These are phyloP conservation scores for Castanea crenata DNA, from an alignment of 306 rosid genomes.

Conservation along the genomic window DNA sequence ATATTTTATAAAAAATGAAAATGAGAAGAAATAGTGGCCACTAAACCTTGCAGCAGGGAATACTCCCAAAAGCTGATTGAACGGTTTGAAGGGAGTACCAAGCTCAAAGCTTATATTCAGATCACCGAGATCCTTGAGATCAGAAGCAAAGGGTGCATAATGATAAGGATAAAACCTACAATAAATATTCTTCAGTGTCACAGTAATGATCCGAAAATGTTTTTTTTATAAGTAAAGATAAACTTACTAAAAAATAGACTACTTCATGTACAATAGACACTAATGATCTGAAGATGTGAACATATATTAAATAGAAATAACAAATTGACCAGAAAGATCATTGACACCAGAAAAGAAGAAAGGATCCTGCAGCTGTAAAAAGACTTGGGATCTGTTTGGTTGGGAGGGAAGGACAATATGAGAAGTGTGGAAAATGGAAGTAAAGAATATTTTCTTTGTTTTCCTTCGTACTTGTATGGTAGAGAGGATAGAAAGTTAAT, in stretches of 20 bases:
- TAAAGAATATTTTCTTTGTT: too few species aligned
- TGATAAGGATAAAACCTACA: conserved; percentile 98
- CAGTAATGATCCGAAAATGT: neutral
- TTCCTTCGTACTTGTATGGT: too few species aligned
- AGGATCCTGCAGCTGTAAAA: neutral
- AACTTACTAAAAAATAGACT: too few species aligned
- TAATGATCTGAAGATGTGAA: neutral
- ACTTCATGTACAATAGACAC: neutral
- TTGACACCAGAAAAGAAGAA: neutral
- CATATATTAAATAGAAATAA: neutral
- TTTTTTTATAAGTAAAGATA: too few species aligned
- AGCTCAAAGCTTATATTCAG: conserved; percentile 61
- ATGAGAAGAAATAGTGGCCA: neutral
- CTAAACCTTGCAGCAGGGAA: conserved; percentile 96
- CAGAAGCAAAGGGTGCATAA: conserved; percentile 98
- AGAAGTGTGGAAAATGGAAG: too few species aligned
- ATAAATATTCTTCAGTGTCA: conserved; percentile 1
- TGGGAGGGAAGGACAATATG: too few species aligned
- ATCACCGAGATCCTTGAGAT: conserved; percentile 72
- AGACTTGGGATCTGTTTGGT: neutral
- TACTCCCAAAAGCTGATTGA: conserved; percentile 94
- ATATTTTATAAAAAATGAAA: neutral
- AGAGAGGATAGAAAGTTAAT: too few species aligned
- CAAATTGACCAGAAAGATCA: neutral
- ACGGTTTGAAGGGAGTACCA: conserved; percentile 93